These are phyloP conservation scores for Verticillium nubilum DNA, from an alignment of 2,329 filamentous ascomycete genomes.

Conservation along the genomic window DNA sequence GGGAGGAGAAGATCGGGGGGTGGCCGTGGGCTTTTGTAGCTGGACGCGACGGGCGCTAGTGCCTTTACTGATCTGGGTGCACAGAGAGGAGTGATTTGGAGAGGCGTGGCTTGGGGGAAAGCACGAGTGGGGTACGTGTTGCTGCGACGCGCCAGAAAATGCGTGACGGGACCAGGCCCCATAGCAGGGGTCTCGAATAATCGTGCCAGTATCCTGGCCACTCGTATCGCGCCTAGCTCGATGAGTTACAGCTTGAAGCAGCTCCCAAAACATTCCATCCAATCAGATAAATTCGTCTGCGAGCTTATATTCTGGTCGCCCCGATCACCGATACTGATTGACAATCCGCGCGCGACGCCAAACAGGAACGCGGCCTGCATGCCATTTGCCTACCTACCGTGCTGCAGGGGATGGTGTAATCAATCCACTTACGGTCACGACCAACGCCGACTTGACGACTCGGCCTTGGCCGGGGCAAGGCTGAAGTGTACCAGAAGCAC, in stretches of 20 bases:
- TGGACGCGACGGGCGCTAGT: conserved; percentile 45
- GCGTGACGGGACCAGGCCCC: not conserved
- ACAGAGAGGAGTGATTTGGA: conserved; percentile 20
- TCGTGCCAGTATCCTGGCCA: not conserved
- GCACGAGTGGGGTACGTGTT: not conserved
- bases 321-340: not conserved
- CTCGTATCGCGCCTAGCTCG: not conserved
- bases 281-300: not conserved
- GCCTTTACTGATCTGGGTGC: conserved; percentile 50
- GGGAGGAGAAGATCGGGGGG: conserved; percentile 42
- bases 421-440: not conserved
- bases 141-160: conserved; percentile 1
- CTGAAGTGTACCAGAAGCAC: not conserved
- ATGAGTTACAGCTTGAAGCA: not conserved
- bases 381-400: not conserved
- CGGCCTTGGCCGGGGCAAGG: not conserved
- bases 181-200: not conserved
- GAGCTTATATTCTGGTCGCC: not conserved
- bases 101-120: conserved; percentile 1
- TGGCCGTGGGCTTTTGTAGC: conserved; percentile 54
- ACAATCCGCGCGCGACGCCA: not conserved
- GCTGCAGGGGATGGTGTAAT: not conserved
- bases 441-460: not conserved
- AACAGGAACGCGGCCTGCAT: not conserved
- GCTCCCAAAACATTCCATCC: not conserved